Base-by-base conservation (phyloP, 306 rosid genomes). In the Neltuma alba region DNA sequence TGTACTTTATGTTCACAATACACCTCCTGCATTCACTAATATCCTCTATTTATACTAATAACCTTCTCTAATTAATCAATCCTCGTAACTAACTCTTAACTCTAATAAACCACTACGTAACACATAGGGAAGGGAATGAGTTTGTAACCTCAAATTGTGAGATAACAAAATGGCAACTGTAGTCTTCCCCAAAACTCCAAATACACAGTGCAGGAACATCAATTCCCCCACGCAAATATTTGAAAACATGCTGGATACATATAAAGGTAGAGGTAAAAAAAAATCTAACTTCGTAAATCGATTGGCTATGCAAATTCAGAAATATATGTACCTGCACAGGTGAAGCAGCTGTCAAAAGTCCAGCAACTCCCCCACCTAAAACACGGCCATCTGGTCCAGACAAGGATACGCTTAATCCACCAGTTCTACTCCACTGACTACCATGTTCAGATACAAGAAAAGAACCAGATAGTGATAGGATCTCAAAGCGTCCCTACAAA, bases 401-500 rank as follows among this genome's bases (percentile, higher is more conserved):
- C 73, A 91, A 79, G 37, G 91, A 79, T 73, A 92, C 92, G 7
- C 88, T 91, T 79, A 93, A 74, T 5, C 90, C 91, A 70, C 93
- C 97, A 50, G 76, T 40, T 80, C 92, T 83, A 77, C 80, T 80
- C 27, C 84, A 45, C 61, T 82, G 89, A 71, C 85, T 87, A 69
- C 70, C 77, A 85, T 57, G 78, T 74, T 86, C 93, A 71, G 87
- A 54, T 36, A 85, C 69, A 54, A 87, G 74, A 78, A 90, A 86
- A 10, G 97, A 82, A 65, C 98, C 97, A 12, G 85, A 83, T n/a
- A 93, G 92, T 28, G 95, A 81, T 13, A 91, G 73, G 75, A 93
- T 91, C 79, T 91, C 95, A 76, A 80, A 93, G 41, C 91, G 86
- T 34, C 98, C 98, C 98, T 93, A 89, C 74, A 76, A 72, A 72